Percentiles rank a stretch among this genome's conserved stretches.
phyloP scores from a whole-genome alignment of 306 rosid species.

The Herpetospermum pedunculosum region DNA sequence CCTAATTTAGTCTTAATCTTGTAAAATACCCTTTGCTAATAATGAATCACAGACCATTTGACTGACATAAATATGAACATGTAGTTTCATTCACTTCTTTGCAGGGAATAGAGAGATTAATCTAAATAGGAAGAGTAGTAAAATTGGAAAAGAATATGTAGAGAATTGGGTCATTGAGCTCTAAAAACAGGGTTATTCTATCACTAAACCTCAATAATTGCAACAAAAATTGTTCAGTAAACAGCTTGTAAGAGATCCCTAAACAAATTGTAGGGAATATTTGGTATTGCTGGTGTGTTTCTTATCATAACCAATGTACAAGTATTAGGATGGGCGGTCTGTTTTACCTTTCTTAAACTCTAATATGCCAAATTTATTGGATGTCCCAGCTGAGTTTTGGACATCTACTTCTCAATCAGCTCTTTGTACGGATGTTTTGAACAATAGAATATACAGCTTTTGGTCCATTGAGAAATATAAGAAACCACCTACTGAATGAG shows the following conservation, averaged over 20 bases:
- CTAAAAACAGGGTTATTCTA: conserved; percentile 1
- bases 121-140: not conserved
- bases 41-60: not conserved
- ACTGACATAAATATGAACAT: not conserved
- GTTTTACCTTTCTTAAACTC: conserved; percentile 5
- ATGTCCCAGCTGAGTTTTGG: conserved; percentile 9
- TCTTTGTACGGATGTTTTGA: conserved; percentile 62
- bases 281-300: not conserved
- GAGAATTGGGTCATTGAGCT: not conserved
- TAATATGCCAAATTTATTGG: not conserved
- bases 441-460: conserved; percentile 73
- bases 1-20: not conserved
- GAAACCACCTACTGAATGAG: conserved; percentile 89
- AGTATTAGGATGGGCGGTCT: not conserved
- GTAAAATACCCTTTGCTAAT: not conserved
- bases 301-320: conserved; percentile 2
- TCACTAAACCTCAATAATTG: conserved; percentile 4
- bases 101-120: not conserved
- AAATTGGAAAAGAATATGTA: not conserved
- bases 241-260: conserved; percentile 3
- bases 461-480: conserved; percentile 90
- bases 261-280: not conserved
- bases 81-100: not conserved
- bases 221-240: not conserved
- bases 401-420: not conserved